Conservation (phyloP, 176 grass and related monocot genomes). For the Aegilops bicornis region DNA sequence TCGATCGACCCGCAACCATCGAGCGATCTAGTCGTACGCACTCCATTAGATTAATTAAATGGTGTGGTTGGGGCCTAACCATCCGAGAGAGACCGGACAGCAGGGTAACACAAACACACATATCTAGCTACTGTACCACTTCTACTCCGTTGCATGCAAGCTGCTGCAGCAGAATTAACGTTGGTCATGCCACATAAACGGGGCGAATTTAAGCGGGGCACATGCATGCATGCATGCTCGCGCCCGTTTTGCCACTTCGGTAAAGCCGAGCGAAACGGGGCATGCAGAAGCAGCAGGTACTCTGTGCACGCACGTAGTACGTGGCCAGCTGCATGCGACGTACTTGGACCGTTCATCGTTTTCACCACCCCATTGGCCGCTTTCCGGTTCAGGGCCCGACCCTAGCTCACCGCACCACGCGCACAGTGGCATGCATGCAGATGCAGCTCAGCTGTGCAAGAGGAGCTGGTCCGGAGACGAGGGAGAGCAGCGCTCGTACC, state of each 20-base stretch:
- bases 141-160: neutral
- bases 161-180: neutral
- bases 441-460: neutral
- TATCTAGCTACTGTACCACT: no score
- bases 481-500: neutral
- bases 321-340: neutral
- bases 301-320: no score
- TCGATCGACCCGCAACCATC: neutral
- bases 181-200: neutral
- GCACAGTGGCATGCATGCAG: constrained; percentile 4
- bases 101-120: neutral
- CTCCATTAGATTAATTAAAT: constrained; percentile 2
- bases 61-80: constrained; percentile 27
- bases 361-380: neutral
- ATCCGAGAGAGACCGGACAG: neutral
- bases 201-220: neutral
- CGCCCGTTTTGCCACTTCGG: neutral
- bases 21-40: neutral
- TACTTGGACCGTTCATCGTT: neutral
- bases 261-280: neutral
- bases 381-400: constrained; percentile 3
- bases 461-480: neutral
- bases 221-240: neutral
- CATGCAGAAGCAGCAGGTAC: no score
- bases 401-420: neutral